These are phyloP conservation scores for Poa annua DNA, from an alignment of 176 grass and related monocot species.

Conservation along the genomic window DNA sequence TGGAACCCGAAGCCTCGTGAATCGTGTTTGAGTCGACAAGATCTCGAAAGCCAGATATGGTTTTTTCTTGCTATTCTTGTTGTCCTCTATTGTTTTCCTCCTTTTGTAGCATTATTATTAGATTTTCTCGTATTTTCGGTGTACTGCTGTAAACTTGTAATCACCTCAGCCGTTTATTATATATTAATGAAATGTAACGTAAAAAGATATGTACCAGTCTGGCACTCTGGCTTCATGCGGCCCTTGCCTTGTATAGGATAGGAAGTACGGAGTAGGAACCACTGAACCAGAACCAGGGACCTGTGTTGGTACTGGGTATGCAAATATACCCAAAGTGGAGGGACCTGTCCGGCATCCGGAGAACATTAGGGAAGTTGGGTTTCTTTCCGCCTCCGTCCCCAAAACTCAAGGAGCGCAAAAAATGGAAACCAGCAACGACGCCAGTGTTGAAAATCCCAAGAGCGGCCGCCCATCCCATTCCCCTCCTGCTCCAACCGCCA, in stretches of 20 bases:
- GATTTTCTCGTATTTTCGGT: neutral
- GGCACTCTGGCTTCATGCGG: neutral
- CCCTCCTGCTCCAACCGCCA: constrained; percentile 40
- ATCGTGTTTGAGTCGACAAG: neutral
- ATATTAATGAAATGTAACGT: too few relatives aligned
- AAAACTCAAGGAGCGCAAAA: constrained; percentile 7
- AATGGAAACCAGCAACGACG: constrained; percentile 13
- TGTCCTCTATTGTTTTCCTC: neutral
- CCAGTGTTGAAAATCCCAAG: neutral
- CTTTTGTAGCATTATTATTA: neutral
- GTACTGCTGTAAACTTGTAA: neutral
- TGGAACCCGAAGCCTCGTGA: neutral
- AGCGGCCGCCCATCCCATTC: constrained; percentile 6
- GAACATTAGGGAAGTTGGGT: constrained; percentile 42
- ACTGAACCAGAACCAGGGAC: neutral
- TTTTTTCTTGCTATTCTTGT: neutral
- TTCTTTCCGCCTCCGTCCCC: constrained; percentile 12
- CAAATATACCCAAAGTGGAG: neutral
- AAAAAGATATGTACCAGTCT: neutral
- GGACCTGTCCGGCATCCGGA: neutral
- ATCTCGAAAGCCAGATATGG: neutral
- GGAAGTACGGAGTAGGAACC: neutral
- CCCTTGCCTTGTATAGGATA: neutral
- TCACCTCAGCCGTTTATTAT: neutral
- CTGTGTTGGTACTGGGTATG: neutral